These are phyloP conservation scores for Venturia effusa DNA, from an alignment of 2,329 filamentous ascomycete species.

Conservation along the genomic window DNA sequence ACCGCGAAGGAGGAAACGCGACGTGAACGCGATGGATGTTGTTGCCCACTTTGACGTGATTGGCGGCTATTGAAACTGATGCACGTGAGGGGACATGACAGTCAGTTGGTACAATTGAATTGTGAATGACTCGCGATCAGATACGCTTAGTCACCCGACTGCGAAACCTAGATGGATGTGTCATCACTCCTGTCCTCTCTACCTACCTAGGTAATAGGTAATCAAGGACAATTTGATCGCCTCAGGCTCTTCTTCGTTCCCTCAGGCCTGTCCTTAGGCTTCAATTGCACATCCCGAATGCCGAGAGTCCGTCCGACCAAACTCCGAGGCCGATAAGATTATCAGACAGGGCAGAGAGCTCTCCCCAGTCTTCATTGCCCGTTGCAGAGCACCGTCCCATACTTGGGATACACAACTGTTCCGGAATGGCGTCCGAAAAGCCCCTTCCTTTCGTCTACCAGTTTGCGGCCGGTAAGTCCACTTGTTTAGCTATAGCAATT, in stretches of 20 bases:
- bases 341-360: background rate
- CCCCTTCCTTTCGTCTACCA: constrained; percentile 89
- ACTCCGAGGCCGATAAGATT: background rate
- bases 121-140: background rate
- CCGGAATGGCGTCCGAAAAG: constrained; percentile 45
- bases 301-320: background rate
- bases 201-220: background rate
- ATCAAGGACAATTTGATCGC: background rate
- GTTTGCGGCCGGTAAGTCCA: constrained; percentile 70
- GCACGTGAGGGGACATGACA: constrained; percentile 6
- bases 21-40: constrained; percentile 2
- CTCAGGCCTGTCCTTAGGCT: background rate
- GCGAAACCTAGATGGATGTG: background rate
- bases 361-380: background rate
- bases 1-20: background rate
- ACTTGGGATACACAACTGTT: background rate
- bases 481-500: constrained; percentile 14
- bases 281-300: background rate
- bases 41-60: no score
- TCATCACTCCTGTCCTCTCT: background rate
- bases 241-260: background rate
- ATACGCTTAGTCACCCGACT: no score
- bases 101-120: no score
- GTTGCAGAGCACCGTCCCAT: background rate
- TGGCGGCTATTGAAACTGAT: background rate